Evolutionary conservation across 345 rosid genomes (phyloP), one percentile per base, ranked within the genome.

Genomic region (Rhodamnia rubescens): DNA sequence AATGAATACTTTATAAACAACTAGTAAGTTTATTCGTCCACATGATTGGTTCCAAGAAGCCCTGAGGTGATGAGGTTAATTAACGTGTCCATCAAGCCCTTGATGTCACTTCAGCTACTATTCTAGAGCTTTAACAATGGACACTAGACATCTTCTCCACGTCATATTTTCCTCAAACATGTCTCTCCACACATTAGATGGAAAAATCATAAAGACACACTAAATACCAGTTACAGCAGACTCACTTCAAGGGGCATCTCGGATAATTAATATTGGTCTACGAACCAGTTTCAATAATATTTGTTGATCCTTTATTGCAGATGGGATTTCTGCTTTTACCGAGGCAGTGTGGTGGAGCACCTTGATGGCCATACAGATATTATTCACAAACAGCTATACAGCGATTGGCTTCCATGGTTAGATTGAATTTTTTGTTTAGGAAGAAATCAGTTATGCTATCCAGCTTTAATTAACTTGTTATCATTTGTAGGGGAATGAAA

Each of bases 341-440:
- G 88, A 15, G 97, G 98, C 29, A 91, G 88, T 58, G 92, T 96
- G 85, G 95, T 97, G 47, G 99, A 96, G 92, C 96, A 92, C 88
- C 89, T 96, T 85, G 99, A 97, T 90, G 98, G 98, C 81, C 99
- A 97, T 85, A 93, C 98, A 7, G 98, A 96, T 88, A 94, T 96
- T 83, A 85, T 97, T 89, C 93, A 92, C 89, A 83, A 84, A 83
- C 90, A 90, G 87, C 87, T 97, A 74, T 93, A 92, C 86, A 93
- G 94, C 80, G 94, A 93, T 85, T 96, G 98, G 99, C 87, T 97
- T 44, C 96, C 98, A 53, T 93, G 98, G 98, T 94, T 36, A 88
- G 93, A 64, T 58, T 84, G 54, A 61, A 57, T 40, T 52, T 83
- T 57, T 49, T 51, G n/a, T 74, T 11, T 24, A 56, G 51, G 16